Conservation (phyloP, 164 flowering plant genomes). For the Dillenia turbinata region DNA sequence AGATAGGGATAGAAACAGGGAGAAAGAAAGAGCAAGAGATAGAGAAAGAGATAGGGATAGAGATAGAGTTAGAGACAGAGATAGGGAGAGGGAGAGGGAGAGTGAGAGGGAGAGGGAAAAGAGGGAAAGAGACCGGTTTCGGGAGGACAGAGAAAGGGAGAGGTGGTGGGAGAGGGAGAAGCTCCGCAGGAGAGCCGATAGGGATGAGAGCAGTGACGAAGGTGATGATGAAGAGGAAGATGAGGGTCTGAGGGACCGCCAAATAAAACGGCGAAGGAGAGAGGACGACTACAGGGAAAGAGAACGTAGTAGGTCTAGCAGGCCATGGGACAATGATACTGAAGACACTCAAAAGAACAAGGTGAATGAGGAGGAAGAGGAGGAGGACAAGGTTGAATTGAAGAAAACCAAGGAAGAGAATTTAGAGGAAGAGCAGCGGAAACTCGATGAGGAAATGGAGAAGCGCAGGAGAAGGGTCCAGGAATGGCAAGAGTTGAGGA, state of each 20-base stretch:
- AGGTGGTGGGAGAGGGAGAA: conserved; percentile 25
- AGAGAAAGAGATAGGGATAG: conserved; percentile 8
- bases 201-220: conserved; percentile 35
- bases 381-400: conserved; percentile 25
- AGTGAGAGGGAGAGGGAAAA: conserved; percentile 17
- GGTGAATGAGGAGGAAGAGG: conserved; percentile 32
- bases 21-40: conserved; percentile 15
- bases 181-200: conserved; percentile 35
- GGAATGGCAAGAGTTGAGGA: conserved; percentile 90
- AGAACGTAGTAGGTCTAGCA: conserved; percentile 38
- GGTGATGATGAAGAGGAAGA: conserved; percentile 24
- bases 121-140: conserved; percentile 20
- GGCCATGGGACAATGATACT: conserved; percentile 46
- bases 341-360: conserved; percentile 42
- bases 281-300: conserved; percentile 46
- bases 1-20: conserved; percentile 2
- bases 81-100: conserved; percentile 16
- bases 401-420: conserved; percentile 57
- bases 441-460: conserved; percentile 90
- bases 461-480: conserved; percentile 95
- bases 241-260: conserved; percentile 27
- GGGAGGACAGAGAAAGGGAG: conserved; percentile 19
- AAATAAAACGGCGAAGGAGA: conserved; percentile 46
- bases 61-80: conserved; percentile 9
- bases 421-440: conserved; percentile 75